Evolutionary conservation across 2,329 filamentous ascomycete species (phyloP), one percentile per base, ranked within the genome.

Genomic region (Ceratocystis smalleyi): DNA sequence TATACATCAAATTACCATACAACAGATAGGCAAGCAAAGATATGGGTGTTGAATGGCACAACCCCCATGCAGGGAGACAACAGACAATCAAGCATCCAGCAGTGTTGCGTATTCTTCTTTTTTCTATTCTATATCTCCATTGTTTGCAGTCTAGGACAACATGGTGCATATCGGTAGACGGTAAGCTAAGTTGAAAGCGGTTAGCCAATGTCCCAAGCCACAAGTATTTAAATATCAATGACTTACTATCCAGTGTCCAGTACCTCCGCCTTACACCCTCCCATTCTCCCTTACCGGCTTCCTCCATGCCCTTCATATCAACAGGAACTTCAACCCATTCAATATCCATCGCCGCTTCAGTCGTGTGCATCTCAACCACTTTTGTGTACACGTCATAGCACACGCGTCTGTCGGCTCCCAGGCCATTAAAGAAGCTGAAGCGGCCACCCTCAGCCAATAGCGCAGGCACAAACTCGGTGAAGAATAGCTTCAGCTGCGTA

Each of bases 371-470:
- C 75, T 97, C 92, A 1, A 89, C 87, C 2, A 97, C 89, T 73
- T 88, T 90, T 63, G 86, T 88, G 75, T 97, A 97, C 27, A 99
- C 91, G 75, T 97, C 94, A 74, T 97, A 97, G 75, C 90, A 96
- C 67, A 97, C 86, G 73, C 86, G 86, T 57, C 94, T 80, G 75
- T 99, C 94, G 2, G 94, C 94, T 0, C 94, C 94, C 65, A 97
- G 83, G 0, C 94, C 91, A 71, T 95, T 91, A 73, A 95, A 89
- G 74, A 92, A 95, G 68, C 91, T 86, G 72, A 95, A 95, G 7
- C 86, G 81, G 66, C 91, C 88, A 3, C 81, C 75, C 24, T 80
- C 77, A 69, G 88, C 85, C 57, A 99, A 77, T 63, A 97, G 74
- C 0, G 84, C 86, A 40, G 94, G 89, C 10, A 97, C 85, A 69